Evolutionary conservation across 805 yeast genomes (phyloP), one percentile per base, ranked within the genome.

Genomic region (Pichia californica): DNA sequence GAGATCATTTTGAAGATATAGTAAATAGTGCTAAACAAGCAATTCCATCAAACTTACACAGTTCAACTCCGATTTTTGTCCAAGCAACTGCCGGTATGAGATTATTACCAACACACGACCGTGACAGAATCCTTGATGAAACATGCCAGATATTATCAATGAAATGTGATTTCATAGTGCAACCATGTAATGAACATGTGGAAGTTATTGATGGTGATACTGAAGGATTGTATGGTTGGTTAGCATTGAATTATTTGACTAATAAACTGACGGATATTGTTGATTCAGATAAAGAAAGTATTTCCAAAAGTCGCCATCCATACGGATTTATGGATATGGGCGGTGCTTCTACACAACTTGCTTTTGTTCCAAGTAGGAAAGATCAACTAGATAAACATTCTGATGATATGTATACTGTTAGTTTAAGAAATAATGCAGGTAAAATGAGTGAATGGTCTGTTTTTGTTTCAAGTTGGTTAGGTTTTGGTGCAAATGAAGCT

Each of bases 321-420:
- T 81, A 75, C 51, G 99, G 99, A 5, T 91, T 93, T 54, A 83
- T 93, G 91, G 99, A 93, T 62, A 93, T 93, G 99, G 99, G 99
- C 14, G 99, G 99, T 13, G 99, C 99, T 0, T 88, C 96, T 2
- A 88, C 96, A 0, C 99, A 93, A 58, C 77, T 93, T 19, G 95
- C 98, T 8, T 93, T 89, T 71, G 88, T 85, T 8, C 97, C 97
- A 0, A 73, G 79, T 4, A 71, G 73, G 32, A 49, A 55, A 4
- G 68, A 73, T n/a, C 88, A 87, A 48, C 62, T 83, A 7, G 63
- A 59, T 21, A 73, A 73, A 49, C 95, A 88, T 59, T 59, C 65
- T 33, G 89, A 89, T 42, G 95, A 88, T 59, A 71, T 89, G 43
- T 76, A 82, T 25, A 71, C 69, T 2, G 75, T 93, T 2, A 69